A percentile compares a stretch with the other conserved stretches of the same genome.
phyloP scores from a whole-genome alignment of 2,329 filamentous ascomycete genomes.

The Penicillium palitans region DNA sequence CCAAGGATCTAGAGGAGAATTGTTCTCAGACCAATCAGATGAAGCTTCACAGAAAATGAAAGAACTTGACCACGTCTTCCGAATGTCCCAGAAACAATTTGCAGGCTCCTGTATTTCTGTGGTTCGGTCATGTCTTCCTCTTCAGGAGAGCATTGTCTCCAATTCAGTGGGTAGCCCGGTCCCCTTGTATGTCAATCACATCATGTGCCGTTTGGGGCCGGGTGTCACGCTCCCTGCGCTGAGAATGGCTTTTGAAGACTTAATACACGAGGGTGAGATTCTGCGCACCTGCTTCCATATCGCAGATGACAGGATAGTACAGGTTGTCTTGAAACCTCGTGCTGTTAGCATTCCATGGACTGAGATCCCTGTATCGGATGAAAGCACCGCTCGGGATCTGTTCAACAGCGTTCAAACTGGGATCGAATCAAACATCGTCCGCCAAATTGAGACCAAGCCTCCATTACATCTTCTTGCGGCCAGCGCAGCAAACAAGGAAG shows the following conservation, averaged over 20 bases:
- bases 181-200: conserved; percentile 10
- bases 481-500: neutral
- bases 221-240: neutral
- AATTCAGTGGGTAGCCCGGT: neutral
- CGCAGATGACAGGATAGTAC: neutral
- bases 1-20: neutral
- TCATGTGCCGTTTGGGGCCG: conserved; percentile 5
- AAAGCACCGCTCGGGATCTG: neutral
- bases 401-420: neutral
- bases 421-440: neutral
- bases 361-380: conserved; percentile 1
- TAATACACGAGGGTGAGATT: conserved; percentile 5
- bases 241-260: conserved; percentile 1
- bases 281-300: conserved; percentile 6
- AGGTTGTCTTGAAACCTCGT: conserved; percentile 8
- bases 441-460: neutral
- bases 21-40: neutral
- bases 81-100: neutral
- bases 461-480: conserved; percentile 1
- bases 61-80: conserved; percentile 1
- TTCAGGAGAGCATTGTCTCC: conserved; percentile 8
- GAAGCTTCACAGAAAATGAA: neutral
- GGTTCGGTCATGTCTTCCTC: conserved; percentile 3
- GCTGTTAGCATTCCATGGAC: neutral
- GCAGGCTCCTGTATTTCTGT: neutral